These are phyloP conservation scores for Linnemannia hyalina DNA, from an alignment of 192 early-diverging fungal genomes.

Conservation along the genomic window DNA sequence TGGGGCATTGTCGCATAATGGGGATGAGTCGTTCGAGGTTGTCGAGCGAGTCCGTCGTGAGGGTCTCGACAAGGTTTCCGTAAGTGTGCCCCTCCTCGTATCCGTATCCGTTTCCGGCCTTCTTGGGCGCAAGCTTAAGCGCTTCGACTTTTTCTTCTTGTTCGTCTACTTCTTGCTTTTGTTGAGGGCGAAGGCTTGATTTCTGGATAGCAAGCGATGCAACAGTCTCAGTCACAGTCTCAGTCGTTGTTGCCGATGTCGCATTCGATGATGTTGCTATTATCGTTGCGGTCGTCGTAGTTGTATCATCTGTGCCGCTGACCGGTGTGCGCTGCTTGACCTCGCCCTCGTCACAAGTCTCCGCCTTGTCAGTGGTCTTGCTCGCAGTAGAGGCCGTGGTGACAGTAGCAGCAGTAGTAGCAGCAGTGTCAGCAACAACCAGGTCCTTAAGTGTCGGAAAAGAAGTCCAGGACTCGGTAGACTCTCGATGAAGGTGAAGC, in stretches of 20 bases:
- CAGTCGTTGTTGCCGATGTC: not conserved
- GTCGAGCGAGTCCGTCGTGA: constrained; percentile 33
- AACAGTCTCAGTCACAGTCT: not conserved
- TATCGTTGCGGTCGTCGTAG: not conserved
- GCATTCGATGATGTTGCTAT: not conserved
- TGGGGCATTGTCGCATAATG: constrained; percentile 19
- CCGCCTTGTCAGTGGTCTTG: not conserved
- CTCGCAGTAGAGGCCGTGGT: not conserved
- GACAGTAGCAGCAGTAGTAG: not conserved
- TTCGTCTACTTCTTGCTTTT: not conserved
- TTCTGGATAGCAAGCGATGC: not conserved
- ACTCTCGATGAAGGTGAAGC: constrained; percentile 27
- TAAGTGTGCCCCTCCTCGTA: not conserved
- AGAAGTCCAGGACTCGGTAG: constrained; percentile 32
- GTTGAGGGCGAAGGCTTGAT: not conserved
- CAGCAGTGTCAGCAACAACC: not conserved
- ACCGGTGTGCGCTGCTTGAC: not conserved
- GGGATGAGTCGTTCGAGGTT: constrained; percentile 28
- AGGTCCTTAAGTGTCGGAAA: constrained; percentile 15
- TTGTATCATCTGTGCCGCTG: not conserved
- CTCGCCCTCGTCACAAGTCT: not conserved
- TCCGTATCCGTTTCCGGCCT: not conserved
- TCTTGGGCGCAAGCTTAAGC: not conserved
- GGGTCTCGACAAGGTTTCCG: constrained; percentile 25
- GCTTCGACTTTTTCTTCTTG: not conserved